Evolutionary conservation across 257 asterid genomes (phyloP), one percentile per base, ranked within the genome.

Genomic region (Solanum dulcamara): DNA sequence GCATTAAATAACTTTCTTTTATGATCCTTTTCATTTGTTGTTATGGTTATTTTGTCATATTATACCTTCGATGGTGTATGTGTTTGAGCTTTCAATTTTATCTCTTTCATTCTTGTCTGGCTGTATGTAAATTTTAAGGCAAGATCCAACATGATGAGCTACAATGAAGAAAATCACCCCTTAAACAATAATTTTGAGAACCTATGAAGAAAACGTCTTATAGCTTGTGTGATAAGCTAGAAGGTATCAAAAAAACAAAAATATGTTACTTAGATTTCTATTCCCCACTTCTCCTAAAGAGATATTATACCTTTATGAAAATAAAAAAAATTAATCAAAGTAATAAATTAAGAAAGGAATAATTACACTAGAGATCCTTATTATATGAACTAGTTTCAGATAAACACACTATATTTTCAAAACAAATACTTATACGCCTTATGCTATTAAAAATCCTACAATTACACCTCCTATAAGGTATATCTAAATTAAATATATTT

Each of bases 71-170:
- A 46, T 75, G 55, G 60, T 24, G 7, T 80, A 26, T 24, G 24
- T 18, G 37, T 81, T 38, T 22, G 44, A 48, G 48, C 62, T 66
- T 79, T 84, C 35, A 30, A 60, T 67, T 50, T 79, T 57, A 81
- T 22, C 60, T 60, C 60, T 67, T 15, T 24, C 59, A 44, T 44
- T 77, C 87, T 85, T 85, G 87, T 85, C 87, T 38, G 24, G 35
- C 67, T 84, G 83, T 44, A 26, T 53, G 53, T 79, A 84, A 87
- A 87, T 32, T 66, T 38, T 40, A 35, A 55, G 87, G 75, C 85
- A 87, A 79, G 89, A 87, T 87, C 87, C 30, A 84, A 68, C 87
- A 80, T 22, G 28, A 86, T 14, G 72, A 75, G 70, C 82, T 46
- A 67, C 40, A 74, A 28, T 37, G 55, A 53, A 86, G 77, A 66